Evolutionary conservation across 1,139 yeast genomes (phyloP).

Genomic region (Blastobotrys persicus): DNA sequence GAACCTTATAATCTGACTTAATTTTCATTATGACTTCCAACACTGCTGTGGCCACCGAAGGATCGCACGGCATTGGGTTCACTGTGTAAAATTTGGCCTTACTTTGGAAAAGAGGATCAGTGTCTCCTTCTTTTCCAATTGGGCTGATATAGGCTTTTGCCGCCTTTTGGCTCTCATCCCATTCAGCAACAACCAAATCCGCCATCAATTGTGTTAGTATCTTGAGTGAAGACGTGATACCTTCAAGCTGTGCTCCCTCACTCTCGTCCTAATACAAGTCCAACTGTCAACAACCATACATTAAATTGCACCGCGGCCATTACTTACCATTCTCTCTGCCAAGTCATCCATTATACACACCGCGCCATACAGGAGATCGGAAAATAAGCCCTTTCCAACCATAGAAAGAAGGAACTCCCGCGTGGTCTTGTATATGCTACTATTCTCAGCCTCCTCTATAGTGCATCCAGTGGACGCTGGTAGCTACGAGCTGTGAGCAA

Average conservation of each 20-base stretch:
- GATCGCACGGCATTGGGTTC: slow-evolving; percentile 32
- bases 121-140: slow-evolving; percentile 26
- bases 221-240: slow-evolving; percentile 28
- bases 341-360: slow-evolving; percentile 12
- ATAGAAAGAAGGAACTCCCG: slow-evolving; percentile 24
- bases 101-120: slow-evolving; percentile 24
- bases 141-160: slow-evolving; percentile 11
- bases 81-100: slow-evolving; percentile 31
- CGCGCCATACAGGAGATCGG: slow-evolving; percentile 26
- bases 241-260: not conserved
- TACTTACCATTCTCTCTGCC: slow-evolving; percentile 1
- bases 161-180: slow-evolving; percentile 27
- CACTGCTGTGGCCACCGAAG: slow-evolving; percentile 29
- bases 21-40: slow-evolving; percentile 28
- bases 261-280: not conserved
- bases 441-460: slow-evolving; percentile 29
- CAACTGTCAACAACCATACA: not conserved
- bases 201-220: slow-evolving; percentile 35
- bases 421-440: slow-evolving; percentile 25
- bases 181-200: slow-evolving; percentile 35
- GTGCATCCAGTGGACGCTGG: slow-evolving; percentile 29
- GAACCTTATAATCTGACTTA: slow-evolving; percentile 29
- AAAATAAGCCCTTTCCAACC: slow-evolving; percentile 26
- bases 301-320: not conserved
- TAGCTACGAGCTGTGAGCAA: slow-evolving; percentile 20